These are phyloP conservation scores for Arxiozyma slooffiae DNA, from an alignment of 1,139 yeast genomes.

Conservation along the genomic window DNA sequence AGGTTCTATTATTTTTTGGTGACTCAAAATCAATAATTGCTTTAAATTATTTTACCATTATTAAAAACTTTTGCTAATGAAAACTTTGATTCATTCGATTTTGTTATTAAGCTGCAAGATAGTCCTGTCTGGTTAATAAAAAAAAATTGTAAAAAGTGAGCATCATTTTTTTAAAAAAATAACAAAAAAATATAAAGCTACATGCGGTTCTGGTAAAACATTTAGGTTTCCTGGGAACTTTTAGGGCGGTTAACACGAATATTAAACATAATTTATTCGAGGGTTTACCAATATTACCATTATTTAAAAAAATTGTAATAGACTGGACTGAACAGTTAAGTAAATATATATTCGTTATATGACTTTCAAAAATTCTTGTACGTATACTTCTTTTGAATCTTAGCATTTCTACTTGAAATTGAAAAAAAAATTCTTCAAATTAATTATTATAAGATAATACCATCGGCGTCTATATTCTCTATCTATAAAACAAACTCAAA, in stretches of 20 bases:
- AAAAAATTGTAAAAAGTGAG: slow-evolving; percentile 30
- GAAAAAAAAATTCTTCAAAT: background rate
- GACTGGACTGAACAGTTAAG: background rate
- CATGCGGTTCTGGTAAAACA: slow-evolving; percentile 46
- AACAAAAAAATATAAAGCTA: slow-evolving; percentile 32
- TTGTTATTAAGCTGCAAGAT: slow-evolving; percentile 38
- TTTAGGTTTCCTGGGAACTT: slow-evolving; percentile 37
- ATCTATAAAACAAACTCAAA: background rate
- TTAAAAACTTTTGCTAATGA: slow-evolving; percentile 33
- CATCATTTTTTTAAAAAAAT: slow-evolving; percentile 33
- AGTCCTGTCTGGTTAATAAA: slow-evolving; percentile 43
- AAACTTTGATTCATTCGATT: slow-evolving; percentile 32
- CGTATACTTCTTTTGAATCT: background rate
- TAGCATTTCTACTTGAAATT: no score
- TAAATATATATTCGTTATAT: no score
- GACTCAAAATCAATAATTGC: no score
- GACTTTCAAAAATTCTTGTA: no score
- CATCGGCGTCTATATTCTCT: background rate
- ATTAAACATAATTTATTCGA: slow-evolving; percentile 30
- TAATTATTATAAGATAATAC: background rate
- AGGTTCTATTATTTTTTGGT: slow-evolving; percentile 32
- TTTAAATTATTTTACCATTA: slow-evolving; percentile 29
- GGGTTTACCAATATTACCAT: slow-evolving; percentile 30
- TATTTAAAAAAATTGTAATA: slow-evolving; percentile 14
- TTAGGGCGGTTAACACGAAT: slow-evolving; percentile 48